Base-by-base conservation (phyloP, 2,329 filamentous ascomycete species). In the Capronia americana region DNA sequence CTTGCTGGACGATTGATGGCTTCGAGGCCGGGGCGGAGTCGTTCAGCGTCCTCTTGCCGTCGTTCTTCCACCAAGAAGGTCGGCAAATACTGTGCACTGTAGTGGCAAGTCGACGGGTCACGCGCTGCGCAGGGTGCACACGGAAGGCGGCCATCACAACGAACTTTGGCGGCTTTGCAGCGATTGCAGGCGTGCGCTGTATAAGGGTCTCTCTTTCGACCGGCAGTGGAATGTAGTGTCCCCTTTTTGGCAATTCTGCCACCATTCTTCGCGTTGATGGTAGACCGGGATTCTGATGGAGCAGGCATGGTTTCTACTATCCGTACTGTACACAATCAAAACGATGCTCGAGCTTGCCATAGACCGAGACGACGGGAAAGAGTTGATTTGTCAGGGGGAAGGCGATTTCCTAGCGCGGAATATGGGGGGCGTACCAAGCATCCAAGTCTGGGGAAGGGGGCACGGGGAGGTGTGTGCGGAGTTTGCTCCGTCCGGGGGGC, bases 131-230 rank as follows among this genome's bases (percentile, higher is more conserved):
- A 56, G 54, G 28, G n/a, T 38, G 54, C 17, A 56, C 54, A 56
- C 30, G 54, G 54, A 34, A 56, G 54, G 20, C 54, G 54, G 54
- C 54, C 54, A 56, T 56, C 54, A 41, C 54, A 56, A 56, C 54
- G 54, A 56, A 56, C 54, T 56, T 56, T 56, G 54, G 54, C 54
- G 30, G 54, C 30, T 41, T 24, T 56, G 54, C 54, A 56, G 41
- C 54, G 54, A 56, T 56, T 56, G 54, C 54, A 56, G 30, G 54
- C 54, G 14, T 56, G 54, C 30, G 54, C 20, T 34, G 54, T 56
- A 23, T 56, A 56, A 38, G 54, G 54, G 14, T 56, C 54, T 56
- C 54, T 38, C 30, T 56, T 56, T 38, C 54, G 54, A 41, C 54
- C 30, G 28, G 14, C 28, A 56, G 54, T 38, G 28, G 54, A n/a